Evolutionary conservation across 805 yeast genomes (phyloP), one percentile per base, ranked within the genome.

Genomic region (Lachancea meyersii): DNA sequence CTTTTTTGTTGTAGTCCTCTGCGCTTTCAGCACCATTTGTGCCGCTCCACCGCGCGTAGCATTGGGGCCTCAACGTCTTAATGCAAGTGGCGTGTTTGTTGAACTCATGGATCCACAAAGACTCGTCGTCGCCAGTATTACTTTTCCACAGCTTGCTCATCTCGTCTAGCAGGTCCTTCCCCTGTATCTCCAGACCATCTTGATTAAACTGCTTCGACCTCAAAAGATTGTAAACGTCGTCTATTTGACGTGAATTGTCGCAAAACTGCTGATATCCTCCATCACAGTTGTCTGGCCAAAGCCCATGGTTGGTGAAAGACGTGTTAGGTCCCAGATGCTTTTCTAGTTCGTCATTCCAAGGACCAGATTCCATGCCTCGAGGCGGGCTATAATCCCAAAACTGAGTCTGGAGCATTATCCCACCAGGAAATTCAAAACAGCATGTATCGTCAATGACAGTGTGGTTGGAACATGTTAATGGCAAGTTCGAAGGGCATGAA

Each of bases 21-120:
- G 36, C 45, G 20, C 33, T 17, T 8, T 5, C 14, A 11, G 26
- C 26, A n/a, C 39, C 43, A 27, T 37, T 43, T 4, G 35, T 10
- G 13, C 48, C 41, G 19, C 51, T 47, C 63, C 66, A 60, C 16
- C 60, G 53, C 5, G 64, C 65, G 62, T 87, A 88, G 61, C 97
- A 89, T 4, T 61, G 52, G 3, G 93, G 85, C 43, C 73, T 76
- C 35, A 89, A 68, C 1, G 96, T 87, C 37, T 80, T 76, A 73
- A 88, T 80, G 65, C 97, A 89, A 8, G 96, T 87, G 19, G 89
- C 97, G 60, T 89, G 97, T 61, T 89, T 89, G 68, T 89, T 88
- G 72, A 76, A 89, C 64, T 89, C 97, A 63, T 89, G 96, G 27
- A 75, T 71, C 97, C 97, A 89, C 39, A 89, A 67, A 5, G 71